Evolutionary conservation across 1,284 basidiomycete species (phyloP).

Genomic region (Meira miltonrushii): DNA sequence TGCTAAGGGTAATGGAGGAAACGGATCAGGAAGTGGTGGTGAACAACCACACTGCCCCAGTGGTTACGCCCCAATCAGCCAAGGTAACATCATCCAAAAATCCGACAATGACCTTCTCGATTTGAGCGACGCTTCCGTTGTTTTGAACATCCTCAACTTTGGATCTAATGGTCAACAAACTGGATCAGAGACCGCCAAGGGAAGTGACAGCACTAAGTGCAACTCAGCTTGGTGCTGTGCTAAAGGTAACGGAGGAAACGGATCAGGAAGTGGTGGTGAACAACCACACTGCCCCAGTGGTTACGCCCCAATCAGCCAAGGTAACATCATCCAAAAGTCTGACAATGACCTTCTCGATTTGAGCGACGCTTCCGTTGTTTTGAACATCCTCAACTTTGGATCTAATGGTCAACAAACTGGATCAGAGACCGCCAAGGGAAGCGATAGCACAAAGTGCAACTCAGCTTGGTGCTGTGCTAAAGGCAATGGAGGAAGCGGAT

Average conservation of each 20-base stretch:
- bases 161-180: neutral
- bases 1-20: neutral
- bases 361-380: neutral
- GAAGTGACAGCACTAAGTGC: neutral
- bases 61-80: neutral
- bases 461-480: neutral
- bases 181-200: neutral
- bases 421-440: neutral
- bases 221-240: neutral
- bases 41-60: neutral
- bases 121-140: neutral
- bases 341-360: conserved; percentile 8
- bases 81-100: conserved; percentile 1
- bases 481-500: no score
- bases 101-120: conserved; percentile 6
- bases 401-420: neutral
- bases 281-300: neutral
- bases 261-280: no score
- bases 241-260: neutral
- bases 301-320: neutral
- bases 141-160: conserved; percentile 3
- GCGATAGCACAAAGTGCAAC: neutral
- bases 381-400: conserved; percentile 3
- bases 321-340: neutral
- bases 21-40: no score